phyloP scores from a whole-genome alignment of 345 rosid species.

The Rubroshorea leprosula region DNA sequence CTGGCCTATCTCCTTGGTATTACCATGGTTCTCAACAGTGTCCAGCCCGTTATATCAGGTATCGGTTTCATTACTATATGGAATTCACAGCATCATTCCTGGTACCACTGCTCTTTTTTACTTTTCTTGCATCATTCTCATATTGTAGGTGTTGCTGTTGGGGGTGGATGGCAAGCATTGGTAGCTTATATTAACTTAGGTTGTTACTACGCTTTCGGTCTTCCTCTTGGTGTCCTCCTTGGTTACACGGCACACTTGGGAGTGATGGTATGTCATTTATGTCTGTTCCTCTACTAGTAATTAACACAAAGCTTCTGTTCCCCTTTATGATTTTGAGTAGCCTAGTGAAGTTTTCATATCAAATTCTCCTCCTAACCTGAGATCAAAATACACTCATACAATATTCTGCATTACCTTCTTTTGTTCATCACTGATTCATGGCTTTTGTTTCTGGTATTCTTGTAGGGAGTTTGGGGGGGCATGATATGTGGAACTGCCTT shows the following conservation, averaged over 20 bases:
- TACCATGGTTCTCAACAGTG: slow-evolving; percentile 76
- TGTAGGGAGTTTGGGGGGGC: slow-evolving; percentile 91
- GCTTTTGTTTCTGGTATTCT: not conserved
- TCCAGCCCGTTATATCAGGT: slow-evolving; percentile 93
- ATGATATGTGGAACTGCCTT: slow-evolving; percentile 82
- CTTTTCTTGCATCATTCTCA: not conserved
- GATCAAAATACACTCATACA: too few relatives aligned
- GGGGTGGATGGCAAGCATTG: slow-evolving; percentile 95
- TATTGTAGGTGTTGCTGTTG: slow-evolving; percentile 75
- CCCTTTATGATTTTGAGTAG: too few relatives aligned
- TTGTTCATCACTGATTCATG: not conserved
- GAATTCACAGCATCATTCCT: not conserved
- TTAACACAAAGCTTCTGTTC: too few relatives aligned
- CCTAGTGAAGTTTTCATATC: too few relatives aligned
- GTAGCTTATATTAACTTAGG: slow-evolving; percentile 87
- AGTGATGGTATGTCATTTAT: slow-evolving; percentile 53
- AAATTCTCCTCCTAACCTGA: too few relatives aligned
- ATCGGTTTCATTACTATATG: not conserved
- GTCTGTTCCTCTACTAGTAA: not conserved
- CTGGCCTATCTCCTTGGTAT: slow-evolving; percentile 72
- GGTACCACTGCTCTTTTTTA: not conserved
- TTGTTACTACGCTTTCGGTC: slow-evolving; percentile 60
- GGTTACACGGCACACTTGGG: slow-evolving; percentile 61
- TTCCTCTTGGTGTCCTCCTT: slow-evolving; percentile 76
- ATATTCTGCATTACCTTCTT: too few relatives aligned